Evolutionary conservation across 2,329 filamentous ascomycete species (phyloP).

Genomic region (Eurotiales sp.): DNA sequence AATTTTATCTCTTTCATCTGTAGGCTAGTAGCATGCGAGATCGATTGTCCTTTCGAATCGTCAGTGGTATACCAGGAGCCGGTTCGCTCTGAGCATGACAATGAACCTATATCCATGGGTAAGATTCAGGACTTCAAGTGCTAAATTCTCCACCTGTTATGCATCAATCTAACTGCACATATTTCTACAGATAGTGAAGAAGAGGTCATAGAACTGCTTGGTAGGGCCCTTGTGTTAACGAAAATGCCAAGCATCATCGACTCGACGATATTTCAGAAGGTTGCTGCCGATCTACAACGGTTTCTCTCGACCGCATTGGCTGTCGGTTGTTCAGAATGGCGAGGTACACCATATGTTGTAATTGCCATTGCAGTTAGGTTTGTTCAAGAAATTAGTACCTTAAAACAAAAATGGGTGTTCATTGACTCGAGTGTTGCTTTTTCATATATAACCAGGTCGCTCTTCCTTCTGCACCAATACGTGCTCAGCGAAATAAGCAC

Average conservation of each 20-base stretch:
- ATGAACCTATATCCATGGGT: background rate
- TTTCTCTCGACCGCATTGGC: background rate
- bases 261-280: background rate
- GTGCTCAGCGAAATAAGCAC: background rate
- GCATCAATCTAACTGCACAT: background rate
- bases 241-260: background rate
- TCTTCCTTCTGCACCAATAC: constrained; percentile 4
- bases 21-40: background rate
- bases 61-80: background rate
- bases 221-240: background rate
- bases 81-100: background rate
- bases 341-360: background rate
- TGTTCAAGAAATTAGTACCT: background rate
- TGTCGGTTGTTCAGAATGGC: background rate
- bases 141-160: background rate
- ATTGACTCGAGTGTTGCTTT: background rate
- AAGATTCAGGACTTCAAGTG: background rate
- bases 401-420: background rate
- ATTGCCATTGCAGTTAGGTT: constrained; percentile 1
- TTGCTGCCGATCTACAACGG: background rate
- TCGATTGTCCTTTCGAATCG: background rate
- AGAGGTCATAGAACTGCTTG: background rate
- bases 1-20: background rate
- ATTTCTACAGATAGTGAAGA: background rate
- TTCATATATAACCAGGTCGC: background rate